Evolutionary conservation across 345 rosid species (phyloP).

Genomic region (Eucalyptus cloeziana): DNA sequence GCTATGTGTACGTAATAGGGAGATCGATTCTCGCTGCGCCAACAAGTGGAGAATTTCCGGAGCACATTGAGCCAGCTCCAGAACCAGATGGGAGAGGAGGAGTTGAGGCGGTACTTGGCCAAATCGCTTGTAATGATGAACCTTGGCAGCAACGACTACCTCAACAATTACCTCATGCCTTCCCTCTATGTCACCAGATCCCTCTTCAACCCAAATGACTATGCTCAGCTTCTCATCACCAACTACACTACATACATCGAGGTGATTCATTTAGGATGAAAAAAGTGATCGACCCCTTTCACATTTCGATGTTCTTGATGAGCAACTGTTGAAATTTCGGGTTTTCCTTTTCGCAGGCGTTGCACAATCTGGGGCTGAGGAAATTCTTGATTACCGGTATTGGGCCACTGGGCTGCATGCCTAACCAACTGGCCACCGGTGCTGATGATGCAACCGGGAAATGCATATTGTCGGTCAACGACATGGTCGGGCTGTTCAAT

Average conservation of each 20-base stretch:
- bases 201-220: conserved; percentile 30
- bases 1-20: conserved; percentile 18
- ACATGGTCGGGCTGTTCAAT: conserved; percentile 34
- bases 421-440: conserved; percentile 35
- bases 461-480: conserved; percentile 28
- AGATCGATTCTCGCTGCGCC: conserved; percentile 43
- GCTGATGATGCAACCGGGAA: conserved; percentile 17
- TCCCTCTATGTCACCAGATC: conserved; percentile 30
- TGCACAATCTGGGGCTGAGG: conserved; percentile 46
- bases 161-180: conserved; percentile 67
- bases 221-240: conserved; percentile 42
- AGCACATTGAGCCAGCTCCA: conserved; percentile 37
- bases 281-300: not conserved
- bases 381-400: conserved; percentile 51
- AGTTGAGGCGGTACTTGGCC: conserved; percentile 11
- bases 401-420: conserved; percentile 64
- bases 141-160: conserved; percentile 76
- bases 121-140: conserved; percentile 53
- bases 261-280: conserved; percentile 3
- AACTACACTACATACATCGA: conserved; percentile 32
- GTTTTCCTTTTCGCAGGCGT: conserved; percentile 3
- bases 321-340: not conserved
- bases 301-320: not conserved
- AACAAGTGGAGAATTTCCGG: conserved; percentile 53
- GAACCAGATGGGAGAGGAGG: conserved; percentile 6